Evolutionary conservation across 176 grass and related monocot species (phyloP), one percentile per base, ranked within the genome.

Genomic region (Hordeum vulgare): DNA sequence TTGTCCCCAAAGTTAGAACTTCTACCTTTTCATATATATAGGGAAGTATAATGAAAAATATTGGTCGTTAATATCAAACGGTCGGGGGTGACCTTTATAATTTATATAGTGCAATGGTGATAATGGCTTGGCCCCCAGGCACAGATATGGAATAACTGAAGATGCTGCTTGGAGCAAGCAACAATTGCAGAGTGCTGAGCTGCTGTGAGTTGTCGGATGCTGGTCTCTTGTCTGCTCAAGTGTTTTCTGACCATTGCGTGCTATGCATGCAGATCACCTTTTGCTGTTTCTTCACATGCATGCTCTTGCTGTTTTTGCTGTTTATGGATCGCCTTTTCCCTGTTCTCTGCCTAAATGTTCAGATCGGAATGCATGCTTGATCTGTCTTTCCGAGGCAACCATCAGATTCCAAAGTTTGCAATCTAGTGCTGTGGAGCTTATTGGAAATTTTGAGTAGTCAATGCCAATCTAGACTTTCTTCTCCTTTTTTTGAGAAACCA

Each of bases 121-220:
- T 56, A 56, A 56, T 56, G 53, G 53, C 20, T 21, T 0, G 53
- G 18, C 18, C 53, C 51, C 18, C 6, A 26, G 12, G 15, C 8
- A 68, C 4, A 77, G 23, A 39, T 29, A 27, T 53, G 59, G 42
- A 40, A 76, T 29, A 15, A 67, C 65, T 57, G 36, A 57, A 59
- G 45, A 68, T 68, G 23, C 72, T 67, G 61, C 56, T 76, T 41
- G 31, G 39, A n/a, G 61, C 35, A 27, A 78, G 75, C 39, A 79
- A 85, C 84, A 85, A 61, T 40, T 33, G 76, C 79, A 40, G 27
- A 37, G 66, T 80, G 65, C 54, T 85, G 62, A 85, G 31, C 74
- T 59, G 74, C 2, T 42, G 6, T 51, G 47, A 51, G 47, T 15
- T 76, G n/a, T 23, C 45, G 54, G 45, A 31, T 39, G 51, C 36